These are phyloP conservation scores for Monotropa hypopitys DNA, from an alignment of 179 eudicot genomes.

Conservation along the genomic window DNA sequence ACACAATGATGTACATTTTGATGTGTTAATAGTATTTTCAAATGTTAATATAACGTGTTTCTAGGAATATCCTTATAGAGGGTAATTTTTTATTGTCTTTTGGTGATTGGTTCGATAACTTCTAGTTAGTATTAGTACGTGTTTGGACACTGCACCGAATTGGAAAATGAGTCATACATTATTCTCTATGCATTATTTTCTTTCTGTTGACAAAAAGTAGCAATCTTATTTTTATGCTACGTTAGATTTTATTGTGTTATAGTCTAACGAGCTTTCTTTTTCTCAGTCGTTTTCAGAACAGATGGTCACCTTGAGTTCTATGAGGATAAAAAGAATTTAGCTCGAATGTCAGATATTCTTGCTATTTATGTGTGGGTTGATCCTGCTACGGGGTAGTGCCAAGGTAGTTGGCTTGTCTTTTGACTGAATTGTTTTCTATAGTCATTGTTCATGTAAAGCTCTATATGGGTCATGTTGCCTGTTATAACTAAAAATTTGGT, in stretches of 20 bases:
- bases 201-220: background rate
- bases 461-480: background rate
- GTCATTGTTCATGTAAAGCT: background rate
- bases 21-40: no score
- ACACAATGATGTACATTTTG: no score
- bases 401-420: slow-evolving; percentile 43
- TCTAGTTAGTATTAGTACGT: slow-evolving; percentile 93
- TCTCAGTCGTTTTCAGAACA: slow-evolving; percentile 91
- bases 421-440: background rate
- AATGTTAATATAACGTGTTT: no score
- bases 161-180: slow-evolving; percentile 40
- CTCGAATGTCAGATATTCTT: slow-evolving; percentile 98
- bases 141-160: slow-evolving; percentile 94
- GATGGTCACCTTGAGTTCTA: slow-evolving; percentile 90
- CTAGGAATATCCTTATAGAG: no score
- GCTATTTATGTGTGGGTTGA: slow-evolving; percentile 99
- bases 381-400: slow-evolving; percentile 98
- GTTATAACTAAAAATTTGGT: slow-evolving; percentile 5
- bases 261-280: slow-evolving; percentile 2
- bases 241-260: background rate
- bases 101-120: no score
- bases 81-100: no score
- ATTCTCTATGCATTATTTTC: background rate
- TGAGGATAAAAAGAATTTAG: slow-evolving; percentile 79
- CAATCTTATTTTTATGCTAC: background rate